Evolutionary conservation across 2,329 filamentous ascomycete species (phyloP).

Genomic region (Magnaporthiopsis rhizophila): DNA sequence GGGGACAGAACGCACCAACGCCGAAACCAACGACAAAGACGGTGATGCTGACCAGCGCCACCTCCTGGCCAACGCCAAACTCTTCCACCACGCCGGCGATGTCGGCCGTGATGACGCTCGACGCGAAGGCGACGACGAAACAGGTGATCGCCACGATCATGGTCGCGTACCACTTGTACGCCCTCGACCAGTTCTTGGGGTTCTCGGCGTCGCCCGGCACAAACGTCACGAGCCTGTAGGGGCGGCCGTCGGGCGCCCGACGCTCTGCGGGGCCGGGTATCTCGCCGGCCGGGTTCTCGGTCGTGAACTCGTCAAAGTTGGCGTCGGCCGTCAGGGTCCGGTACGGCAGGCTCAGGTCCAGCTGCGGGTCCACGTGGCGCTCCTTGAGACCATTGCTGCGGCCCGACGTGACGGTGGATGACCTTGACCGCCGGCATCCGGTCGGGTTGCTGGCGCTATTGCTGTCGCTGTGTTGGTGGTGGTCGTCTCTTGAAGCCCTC

Average conservation of each 20-base stretch:
- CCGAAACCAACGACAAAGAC: slow-evolving; percentile 79
- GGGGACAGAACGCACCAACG: slow-evolving; percentile 44
- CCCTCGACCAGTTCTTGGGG: slow-evolving; percentile 78
- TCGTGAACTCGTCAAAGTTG: slow-evolving; percentile 50
- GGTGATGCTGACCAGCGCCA: slow-evolving; percentile 62
- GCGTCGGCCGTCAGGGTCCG: slow-evolving; percentile 43
- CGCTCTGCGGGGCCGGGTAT: slow-evolving; percentile 29
- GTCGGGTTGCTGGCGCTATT: not conserved
- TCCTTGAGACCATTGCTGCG: slow-evolving; percentile 8
- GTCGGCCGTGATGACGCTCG: slow-evolving; percentile 71
- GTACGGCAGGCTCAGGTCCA: slow-evolving; percentile 43
- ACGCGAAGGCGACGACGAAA: slow-evolving; percentile 65
- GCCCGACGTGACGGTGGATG: not conserved
- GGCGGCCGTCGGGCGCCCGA: slow-evolving; percentile 17
- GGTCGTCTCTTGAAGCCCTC: not conserved
- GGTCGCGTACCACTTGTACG: slow-evolving; percentile 74
- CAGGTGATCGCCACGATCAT: slow-evolving; percentile 74
- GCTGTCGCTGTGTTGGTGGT: not conserved
- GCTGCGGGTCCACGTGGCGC: slow-evolving; percentile 19
- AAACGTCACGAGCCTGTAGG: slow-evolving; percentile 55
- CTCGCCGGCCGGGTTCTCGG: slow-evolving; percentile 46
- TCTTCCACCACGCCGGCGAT: slow-evolving; percentile 53
- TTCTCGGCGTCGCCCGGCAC: slow-evolving; percentile 64
- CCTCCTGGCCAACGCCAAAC: slow-evolving; percentile 64
- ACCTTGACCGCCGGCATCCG: not conserved